phyloP scores from a whole-genome alignment of 75 land plant genomes.

The Cunninghamia lanceolata region DNA sequence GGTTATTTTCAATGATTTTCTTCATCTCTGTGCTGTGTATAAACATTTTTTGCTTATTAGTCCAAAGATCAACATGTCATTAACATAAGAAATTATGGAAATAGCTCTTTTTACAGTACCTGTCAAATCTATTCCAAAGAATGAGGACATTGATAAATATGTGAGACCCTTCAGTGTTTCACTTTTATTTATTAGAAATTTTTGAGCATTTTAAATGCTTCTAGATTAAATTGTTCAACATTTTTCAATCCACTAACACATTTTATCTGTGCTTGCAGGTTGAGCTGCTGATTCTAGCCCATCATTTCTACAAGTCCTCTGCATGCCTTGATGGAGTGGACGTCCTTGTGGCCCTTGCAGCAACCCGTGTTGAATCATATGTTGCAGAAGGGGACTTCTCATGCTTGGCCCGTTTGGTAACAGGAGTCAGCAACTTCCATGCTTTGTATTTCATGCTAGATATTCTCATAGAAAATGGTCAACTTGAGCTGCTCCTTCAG shows the following conservation, averaged over 20 bases:
- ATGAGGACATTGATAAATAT: neutral
- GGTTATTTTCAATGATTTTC: neutral
- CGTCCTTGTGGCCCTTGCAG: conserved; percentile 94
- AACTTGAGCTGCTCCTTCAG: conserved; percentile 88
- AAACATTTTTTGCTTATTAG: neutral
- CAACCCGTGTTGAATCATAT: conserved; percentile 90
- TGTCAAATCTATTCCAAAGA: neutral
- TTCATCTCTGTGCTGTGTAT: neutral
- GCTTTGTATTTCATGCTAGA: conserved; percentile 87
- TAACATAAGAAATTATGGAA: neutral
- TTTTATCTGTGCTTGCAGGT: conserved; percentile 53
- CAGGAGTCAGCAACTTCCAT: conserved; percentile 95
- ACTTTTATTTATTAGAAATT: neutral
- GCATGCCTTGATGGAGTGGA: conserved; percentile 98
- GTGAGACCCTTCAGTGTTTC: neutral
- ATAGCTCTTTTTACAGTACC: neutral
- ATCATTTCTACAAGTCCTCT: conserved; percentile 93
- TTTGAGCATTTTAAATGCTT: neutral
- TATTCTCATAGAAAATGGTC: conserved; percentile 93
- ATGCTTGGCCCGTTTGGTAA: conserved; percentile 89
- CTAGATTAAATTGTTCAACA: neutral
- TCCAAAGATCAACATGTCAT: neutral
- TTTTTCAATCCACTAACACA: neutral
- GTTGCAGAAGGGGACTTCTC: conserved; percentile 88
- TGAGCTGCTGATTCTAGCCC: conserved; percentile 91